Evolutionary conservation across 768 basidiomycete genomes (phyloP), one percentile per base, ranked within the genome.

Genomic region (Lactifluus pinguis): DNA sequence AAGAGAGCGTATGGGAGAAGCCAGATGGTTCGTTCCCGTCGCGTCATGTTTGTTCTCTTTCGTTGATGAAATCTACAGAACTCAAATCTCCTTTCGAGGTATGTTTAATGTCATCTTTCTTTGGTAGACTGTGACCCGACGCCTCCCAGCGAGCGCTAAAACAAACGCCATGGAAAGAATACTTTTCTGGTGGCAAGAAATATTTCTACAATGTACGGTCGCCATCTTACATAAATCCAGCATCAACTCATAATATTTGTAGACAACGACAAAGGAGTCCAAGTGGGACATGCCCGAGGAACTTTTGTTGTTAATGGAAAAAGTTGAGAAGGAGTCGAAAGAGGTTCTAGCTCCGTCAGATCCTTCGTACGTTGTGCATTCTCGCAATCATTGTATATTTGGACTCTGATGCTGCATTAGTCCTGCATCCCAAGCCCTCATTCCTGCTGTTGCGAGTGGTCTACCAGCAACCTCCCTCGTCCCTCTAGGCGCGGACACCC

Each of bases 231-330:
- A 13, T 39, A 8, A 47, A 9, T 19, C 45, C n/a, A 25, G 21
- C 48, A n/a, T 25, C 49, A 42, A 38, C 42, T 55, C 61, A 39
- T 59, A 64, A 53, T 41, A 42, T 53, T 15, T 68, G 2, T 68
- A 97, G 86, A 87, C 84, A 36, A 85, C 89, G 45, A 82, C 85
- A 34, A 95, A 93, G 67, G 91, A 95, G 73, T 95, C 94, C 2
- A 92, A 95, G 76, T 98, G 97, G 97, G 92, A 95, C 61, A 88
- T 95, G 84, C 97, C 97, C 10, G 86, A 92, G 56, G 95, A 98
- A 68, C 82, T 99, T 30, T 74, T 87, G 25, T 78, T 90, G n/a
- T 74, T 95, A 25, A 77, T 93, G 41, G 87, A 91, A 70, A 89
- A 86, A 67, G 87, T 95, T 0, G 89, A 92, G 72, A 88, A 89